phyloP scores from a whole-genome alignment of 345 rosid genomes.

The Rhizophora apiculata region DNA sequence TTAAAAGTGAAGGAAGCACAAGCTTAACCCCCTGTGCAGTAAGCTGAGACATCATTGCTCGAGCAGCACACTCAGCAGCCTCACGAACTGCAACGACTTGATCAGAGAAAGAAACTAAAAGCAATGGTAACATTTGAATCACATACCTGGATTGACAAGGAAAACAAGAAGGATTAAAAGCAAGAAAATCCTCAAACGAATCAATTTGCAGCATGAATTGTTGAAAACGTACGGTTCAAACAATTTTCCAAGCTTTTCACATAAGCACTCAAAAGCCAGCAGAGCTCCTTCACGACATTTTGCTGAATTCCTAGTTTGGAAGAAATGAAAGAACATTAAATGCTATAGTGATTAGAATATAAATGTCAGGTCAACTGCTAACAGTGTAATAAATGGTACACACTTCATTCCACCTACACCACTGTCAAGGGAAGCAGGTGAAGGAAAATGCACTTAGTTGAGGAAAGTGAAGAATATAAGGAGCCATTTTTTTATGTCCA shows the following conservation, averaged over 20 bases:
- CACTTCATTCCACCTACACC: too few relatives aligned
- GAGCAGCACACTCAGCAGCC: conserved; percentile 98
- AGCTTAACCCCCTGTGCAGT: conserved; percentile 90
- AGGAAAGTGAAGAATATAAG: too few relatives aligned
- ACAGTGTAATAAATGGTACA: neutral
- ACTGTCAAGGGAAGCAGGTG: too few relatives aligned
- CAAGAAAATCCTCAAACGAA: neutral
- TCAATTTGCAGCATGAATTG: neutral
- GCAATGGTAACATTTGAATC: conserved; percentile 88
- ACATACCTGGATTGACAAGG: conserved; percentile 61
- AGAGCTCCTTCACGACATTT: conserved; percentile 93
- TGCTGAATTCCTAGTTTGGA: conserved; percentile 63
- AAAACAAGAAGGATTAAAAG: neutral
- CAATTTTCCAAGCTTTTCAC: conserved; percentile 87
- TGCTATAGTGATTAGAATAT: neutral
- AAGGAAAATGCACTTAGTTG: too few relatives aligned
- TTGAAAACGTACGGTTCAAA: conserved; percentile 81
- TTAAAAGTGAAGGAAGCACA: conserved; percentile 89
- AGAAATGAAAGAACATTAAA: conserved; percentile 5
- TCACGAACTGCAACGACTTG: conserved; percentile 98
- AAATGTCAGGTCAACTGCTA: neutral
- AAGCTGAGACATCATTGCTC: conserved; percentile 98
- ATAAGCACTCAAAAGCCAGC: conserved; percentile 92
- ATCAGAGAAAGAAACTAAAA: conserved; percentile 93
- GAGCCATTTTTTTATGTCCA: too few relatives aligned